Evolutionary conservation across 2,329 filamentous ascomycete species (phyloP).

Genomic region (Penicillium verrucosum): DNA sequence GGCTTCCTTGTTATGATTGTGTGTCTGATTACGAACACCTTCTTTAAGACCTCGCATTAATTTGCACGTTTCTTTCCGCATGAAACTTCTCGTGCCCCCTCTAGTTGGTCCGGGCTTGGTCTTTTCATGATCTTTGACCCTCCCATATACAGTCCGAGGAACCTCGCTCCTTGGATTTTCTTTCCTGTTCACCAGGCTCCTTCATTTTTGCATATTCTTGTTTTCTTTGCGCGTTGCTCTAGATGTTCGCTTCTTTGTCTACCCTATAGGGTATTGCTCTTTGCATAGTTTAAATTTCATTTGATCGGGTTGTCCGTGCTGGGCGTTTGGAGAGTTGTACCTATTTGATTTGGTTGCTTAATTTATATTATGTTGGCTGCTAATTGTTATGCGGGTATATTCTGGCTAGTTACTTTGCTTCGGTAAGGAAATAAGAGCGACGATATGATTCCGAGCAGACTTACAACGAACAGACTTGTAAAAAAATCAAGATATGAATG

Average conservation of each 20-base stretch:
- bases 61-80: neutral
- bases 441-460: neutral
- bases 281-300: neutral
- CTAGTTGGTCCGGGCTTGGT: neutral
- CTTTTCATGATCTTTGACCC: neutral
- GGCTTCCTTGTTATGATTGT: constrained; percentile 84
- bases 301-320: neutral
- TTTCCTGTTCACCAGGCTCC: neutral
- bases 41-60: constrained; percentile 67
- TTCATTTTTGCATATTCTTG: neutral
- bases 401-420: neutral
- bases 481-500: neutral
- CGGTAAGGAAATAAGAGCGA: neutral
- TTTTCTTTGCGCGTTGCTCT: neutral
- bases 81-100: neutral
- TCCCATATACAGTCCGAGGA: neutral
- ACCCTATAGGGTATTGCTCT: neutral
- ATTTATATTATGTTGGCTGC: neutral
- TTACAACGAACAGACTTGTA: neutral
- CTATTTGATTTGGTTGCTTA: neutral
- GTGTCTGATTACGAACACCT: constrained; percentile 79
- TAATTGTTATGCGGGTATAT: neutral
- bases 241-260: neutral
- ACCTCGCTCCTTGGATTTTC: neutral
- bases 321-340: constrained; percentile 3